phyloP scores from a whole-genome alignment of 768 basidiomycete genomes.

The Rhodotorula toruloides region DNA sequence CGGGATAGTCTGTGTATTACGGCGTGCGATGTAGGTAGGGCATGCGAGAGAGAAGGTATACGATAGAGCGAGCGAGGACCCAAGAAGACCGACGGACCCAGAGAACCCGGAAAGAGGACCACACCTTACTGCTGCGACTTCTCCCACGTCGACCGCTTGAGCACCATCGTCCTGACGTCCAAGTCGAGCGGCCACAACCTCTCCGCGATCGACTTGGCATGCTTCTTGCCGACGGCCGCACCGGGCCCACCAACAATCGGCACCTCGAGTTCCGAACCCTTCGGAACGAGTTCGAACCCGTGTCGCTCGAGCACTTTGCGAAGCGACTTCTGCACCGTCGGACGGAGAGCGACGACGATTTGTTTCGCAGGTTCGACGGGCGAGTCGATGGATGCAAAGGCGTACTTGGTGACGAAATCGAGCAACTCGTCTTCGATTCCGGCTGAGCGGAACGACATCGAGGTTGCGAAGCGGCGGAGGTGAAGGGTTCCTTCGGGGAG shows the following conservation, averaged over 20 bases:
- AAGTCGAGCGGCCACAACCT: slow-evolving; percentile 27
- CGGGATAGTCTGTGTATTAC: no score
- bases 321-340: slow-evolving; percentile 10
- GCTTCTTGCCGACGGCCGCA: background rate
- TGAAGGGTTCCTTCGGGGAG: slow-evolving; percentile 23
- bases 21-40: no score
- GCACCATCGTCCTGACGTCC: slow-evolving; percentile 16
- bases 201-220: background rate
- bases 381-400: slow-evolving; percentile 5
- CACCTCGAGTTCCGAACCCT: slow-evolving; percentile 22
- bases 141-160: slow-evolving; percentile 19
- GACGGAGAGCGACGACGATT: slow-evolving; percentile 24
- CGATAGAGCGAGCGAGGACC: background rate
- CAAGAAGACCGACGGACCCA: background rate
- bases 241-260: no score
- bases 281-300: slow-evolving; percentile 15
- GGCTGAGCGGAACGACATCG: slow-evolving; percentile 33
- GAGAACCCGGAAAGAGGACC: background rate
- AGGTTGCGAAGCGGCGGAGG: slow-evolving; percentile 31
- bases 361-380: slow-evolving; percentile 6
- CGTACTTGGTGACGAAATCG: slow-evolving; percentile 2
- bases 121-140: background rate
- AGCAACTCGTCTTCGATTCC: slow-evolving; percentile 37
- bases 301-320: slow-evolving; percentile 1
- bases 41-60: background rate